Evolutionary conservation across 306 rosid species (phyloP), one percentile per base, ranked within the genome.

Genomic region (Sechiopsis laciniata): DNA sequence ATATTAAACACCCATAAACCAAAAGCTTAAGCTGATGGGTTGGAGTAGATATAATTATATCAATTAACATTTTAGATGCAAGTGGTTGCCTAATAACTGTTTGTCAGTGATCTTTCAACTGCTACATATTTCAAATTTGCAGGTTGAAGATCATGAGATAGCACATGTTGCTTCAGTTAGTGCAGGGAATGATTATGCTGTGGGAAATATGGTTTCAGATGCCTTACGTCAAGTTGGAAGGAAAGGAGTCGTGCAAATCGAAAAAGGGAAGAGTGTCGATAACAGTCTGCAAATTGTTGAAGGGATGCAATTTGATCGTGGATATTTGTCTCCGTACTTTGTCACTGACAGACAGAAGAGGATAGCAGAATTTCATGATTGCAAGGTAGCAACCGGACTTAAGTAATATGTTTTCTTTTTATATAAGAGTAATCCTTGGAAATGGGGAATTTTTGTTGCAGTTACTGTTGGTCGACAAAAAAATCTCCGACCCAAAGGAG

Each of bases 301-400:
- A 82, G 98, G 98, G 76, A 93, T 93, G 98, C 89, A 90, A 74
- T 90, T 93, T 66, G 94, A 88, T 73, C 89, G 91, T 0, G 97
- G 98, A 72, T 93, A 88, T 84, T 77, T 90, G 57, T 90, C 98
- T 7, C 91, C 89, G 13, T 88, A 93, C 78, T 88, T 90, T 42
- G 94, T 93, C 74, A 93, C 88, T 16, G 86, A 93, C 72, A 73
- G 85, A 77, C 80, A 76, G 71, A 93, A 87, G 84, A 90, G 77
- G 96, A 83, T 73, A 6, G 85, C 81, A 35, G 98, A 93, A 82
- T 84, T 90, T 75, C 91, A 90, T 55, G 68, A 90, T 65, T 93
- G 98, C 87, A 88, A 90, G 98, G 98, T 90, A 82, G 73, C 59
- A 77, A 32, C 80, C 45, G 55, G 22, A 50, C 61, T 26, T 26